Conservation (phyloP, 2,329 filamentous ascomycete genomes). For the Fusarium begoniae region DNA sequence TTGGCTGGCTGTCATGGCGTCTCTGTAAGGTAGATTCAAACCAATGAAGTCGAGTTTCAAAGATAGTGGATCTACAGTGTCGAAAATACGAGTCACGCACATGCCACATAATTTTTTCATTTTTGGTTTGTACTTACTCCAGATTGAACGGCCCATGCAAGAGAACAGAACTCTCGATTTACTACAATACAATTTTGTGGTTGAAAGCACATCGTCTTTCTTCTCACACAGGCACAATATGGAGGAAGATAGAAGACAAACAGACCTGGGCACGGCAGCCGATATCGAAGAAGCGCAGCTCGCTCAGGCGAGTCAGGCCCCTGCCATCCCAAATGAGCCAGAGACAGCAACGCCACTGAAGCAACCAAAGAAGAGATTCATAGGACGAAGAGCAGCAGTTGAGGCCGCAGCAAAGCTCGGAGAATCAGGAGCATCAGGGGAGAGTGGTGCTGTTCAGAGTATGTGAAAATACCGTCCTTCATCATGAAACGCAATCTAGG, state of each 20-base stretch:
- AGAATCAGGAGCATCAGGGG: constrained; percentile 35
- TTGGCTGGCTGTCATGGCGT: constrained; percentile 16
- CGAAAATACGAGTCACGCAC: constrained; percentile 18
- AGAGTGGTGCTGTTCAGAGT: constrained; percentile 60
- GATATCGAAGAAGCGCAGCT: constrained; percentile 65
- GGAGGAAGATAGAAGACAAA: constrained; percentile 78
- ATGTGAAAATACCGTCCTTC: constrained; percentile 40
- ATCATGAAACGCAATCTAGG: neutral
- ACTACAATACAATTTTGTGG: neutral
- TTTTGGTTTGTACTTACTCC: neutral
- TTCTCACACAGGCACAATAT: constrained; percentile 53
- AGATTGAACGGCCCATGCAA: neutral
- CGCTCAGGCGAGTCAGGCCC: constrained; percentile 44
- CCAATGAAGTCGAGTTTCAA: constrained; percentile 31
- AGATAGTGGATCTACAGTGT: constrained; percentile 39
- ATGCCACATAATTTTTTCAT: constrained; percentile 34
- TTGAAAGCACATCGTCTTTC: neutral
- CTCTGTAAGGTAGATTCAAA: neutral
- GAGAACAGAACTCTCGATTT: neutral
- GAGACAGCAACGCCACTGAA: constrained; percentile 58
- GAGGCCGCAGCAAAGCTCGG: constrained; percentile 63
- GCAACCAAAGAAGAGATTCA: constrained; percentile 91
- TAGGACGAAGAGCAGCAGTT: constrained; percentile 80
- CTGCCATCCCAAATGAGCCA: constrained; percentile 24
- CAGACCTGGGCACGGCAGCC: constrained; percentile 75